Evolutionary conservation across 352 stramenopile genomes (phyloP), one percentile per base, ranked within the genome.

Genomic region (Phytopythium aichiense): DNA sequence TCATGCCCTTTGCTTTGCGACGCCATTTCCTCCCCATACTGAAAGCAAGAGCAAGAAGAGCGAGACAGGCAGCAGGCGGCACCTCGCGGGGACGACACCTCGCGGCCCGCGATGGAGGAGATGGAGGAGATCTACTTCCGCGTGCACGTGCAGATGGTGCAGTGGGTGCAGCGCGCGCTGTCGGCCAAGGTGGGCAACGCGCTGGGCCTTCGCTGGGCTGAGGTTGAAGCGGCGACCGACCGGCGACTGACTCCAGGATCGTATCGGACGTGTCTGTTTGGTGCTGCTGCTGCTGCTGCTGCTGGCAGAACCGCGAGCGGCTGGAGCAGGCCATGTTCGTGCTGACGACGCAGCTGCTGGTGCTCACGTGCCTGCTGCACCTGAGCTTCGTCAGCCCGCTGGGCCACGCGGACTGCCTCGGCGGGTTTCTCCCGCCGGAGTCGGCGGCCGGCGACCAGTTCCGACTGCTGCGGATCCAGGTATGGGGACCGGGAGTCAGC

Each of bases 91-190:
- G 22, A 5, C 25, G 33, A 40, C 35, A 15, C 35, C 35, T 40
- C 35, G 35, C 35, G 35, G 28, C 28, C 0, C 13, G 18, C 20
- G 15, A 81, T 80, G 71, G 71, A 82, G 23, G 67, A 74, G 18
- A 81, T 88, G 70, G 82, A 92, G 62, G 78, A 89, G 63, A 70
- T 91, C 22, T 92, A 92, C 67, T 92, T 92, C 66, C 68, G 74
- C 40, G 67, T 96, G 56, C 83, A 96, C 62, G 69, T 80, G 57
- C 69, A 82, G 51, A 66, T 91, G 13, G 73, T 84, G 43, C 73
- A 69, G 28, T 87, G 73, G 59, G 59, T 74, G 30, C 69, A 80
- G 65, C 61, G 60, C 15, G 56, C 77, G 25, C 65, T 82, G n/a
- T 71, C 76, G 40, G 54, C 35, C 13, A 84, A 76, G 71, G 81